These are phyloP conservation scores for Trametes cinnabarina DNA, from an alignment of 768 basidiomycete genomes.

Conservation along the genomic window DNA sequence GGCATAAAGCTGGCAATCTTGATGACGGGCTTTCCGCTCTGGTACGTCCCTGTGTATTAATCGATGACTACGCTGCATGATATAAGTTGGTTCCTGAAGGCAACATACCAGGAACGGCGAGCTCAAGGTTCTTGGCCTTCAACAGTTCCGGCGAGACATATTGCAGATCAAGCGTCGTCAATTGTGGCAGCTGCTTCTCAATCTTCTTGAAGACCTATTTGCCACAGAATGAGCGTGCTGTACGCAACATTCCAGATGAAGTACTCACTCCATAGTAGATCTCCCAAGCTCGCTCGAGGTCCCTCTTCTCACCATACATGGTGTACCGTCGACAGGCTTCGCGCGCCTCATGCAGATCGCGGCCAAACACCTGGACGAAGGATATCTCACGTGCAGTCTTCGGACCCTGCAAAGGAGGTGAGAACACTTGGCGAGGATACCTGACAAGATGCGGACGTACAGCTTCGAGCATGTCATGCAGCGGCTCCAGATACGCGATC, in stretches of 20 bases:
- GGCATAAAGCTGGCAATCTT: conserved; percentile 82
- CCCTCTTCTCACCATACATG: conserved; percentile 79
- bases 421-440: not conserved
- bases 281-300: conserved; percentile 98
- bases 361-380: conserved; percentile 90
- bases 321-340: conserved; percentile 88
- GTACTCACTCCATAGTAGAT: conserved; percentile 88
- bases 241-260: not conserved
- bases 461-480: conserved; percentile 89
- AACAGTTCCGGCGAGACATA: conserved; percentile 93
- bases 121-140: conserved; percentile 83
- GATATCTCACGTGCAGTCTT: conserved; percentile 93
- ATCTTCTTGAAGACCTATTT: conserved; percentile 90
- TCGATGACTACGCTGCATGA: not conserved
- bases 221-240: not conserved
- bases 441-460: conserved; percentile 34
- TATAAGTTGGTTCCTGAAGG: too few relatives aligned
- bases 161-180: conserved; percentile 91
- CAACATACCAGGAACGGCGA: conserved; percentile 87
- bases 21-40: conserved; percentile 80
- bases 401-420: conserved; percentile 62
- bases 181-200: conserved; percentile 86
- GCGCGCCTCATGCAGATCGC: conserved; percentile 88
- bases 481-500: conserved; percentile 88
- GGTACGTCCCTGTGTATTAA: conserved; percentile 82